phyloP scores from a whole-genome alignment of 139 green algal species.

The Micromonas pusilla region DNA sequence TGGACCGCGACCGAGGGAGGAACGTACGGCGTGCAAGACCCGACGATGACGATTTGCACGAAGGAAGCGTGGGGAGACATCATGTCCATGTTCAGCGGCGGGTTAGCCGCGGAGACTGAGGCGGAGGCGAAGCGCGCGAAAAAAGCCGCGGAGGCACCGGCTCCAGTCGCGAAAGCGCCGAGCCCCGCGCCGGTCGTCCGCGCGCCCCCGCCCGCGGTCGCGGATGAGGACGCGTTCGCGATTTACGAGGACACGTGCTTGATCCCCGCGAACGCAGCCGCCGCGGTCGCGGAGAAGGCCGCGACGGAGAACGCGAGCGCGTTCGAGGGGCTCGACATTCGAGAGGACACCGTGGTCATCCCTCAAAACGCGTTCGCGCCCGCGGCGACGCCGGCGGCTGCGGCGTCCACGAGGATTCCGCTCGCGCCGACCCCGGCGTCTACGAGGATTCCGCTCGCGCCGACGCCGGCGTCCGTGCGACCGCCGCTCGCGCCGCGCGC shows the following conservation, averaged over 20 bases:
- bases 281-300: background rate
- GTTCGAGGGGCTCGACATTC: background rate
- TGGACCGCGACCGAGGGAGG: constrained; percentile 17
- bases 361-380: background rate
- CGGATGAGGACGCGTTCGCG: too few species aligned
- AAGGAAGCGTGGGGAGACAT: constrained; percentile 28
- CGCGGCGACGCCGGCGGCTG: too few species aligned
- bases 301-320: background rate
- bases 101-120: background rate
- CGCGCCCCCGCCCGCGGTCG: too few species aligned
- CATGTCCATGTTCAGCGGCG: constrained; percentile 23
- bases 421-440: too few species aligned
- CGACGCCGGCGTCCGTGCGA: too few species aligned
- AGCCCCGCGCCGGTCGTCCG: too few species aligned
- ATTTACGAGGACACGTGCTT: constrained; percentile 11
- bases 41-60: constrained; percentile 24
- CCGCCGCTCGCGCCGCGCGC: too few species aligned
- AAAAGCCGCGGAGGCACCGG: background rate
- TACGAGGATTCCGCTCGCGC: too few species aligned
- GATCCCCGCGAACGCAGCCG: background rate
- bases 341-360: constrained; percentile 14
- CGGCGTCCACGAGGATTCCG: background rate
- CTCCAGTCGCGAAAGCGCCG: background rate
- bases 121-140: background rate
- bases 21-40: background rate